Base-by-base conservation (phyloP, 768 basidiomycete genomes). In the Rhizopogon roseolus region DNA sequence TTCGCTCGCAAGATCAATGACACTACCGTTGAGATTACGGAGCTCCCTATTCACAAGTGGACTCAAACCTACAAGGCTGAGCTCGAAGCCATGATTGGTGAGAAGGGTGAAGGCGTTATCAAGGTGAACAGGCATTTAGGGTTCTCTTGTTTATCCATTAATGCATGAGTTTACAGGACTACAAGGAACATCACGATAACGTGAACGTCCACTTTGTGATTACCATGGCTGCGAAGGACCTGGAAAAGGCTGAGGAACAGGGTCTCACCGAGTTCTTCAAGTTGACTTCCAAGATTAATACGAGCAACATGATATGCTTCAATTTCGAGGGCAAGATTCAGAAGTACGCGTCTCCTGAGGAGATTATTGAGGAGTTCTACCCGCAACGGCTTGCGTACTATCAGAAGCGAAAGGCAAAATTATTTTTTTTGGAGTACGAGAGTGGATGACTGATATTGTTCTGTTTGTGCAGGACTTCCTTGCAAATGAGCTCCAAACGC, bases 231-330 rank as follows among this genome's bases (percentile, higher is more conserved):
- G 81, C 86, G 43, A 88, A 87, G 58, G 86, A 87, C 55, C 80
- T 97, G 58, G 80, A 89, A 60, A 90, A 90, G 68, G 93, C 93
- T 2, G 93, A 96, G 66, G 79, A 81, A 56, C 92, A 97, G 65
- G 96, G 96, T 3, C 73, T 99, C 32, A 62, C 85, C 32, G 95
- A 97, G 68, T 90, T 83, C 67, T 98, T 99, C 85, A 96, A 93
- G 71, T 74, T 98, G 57, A 84, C 84, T 13, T 71, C 79, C 44
- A 90, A 94, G 68, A 72, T 99, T 68, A 88, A 79, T 68, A 97
- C 93, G 14, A 81, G 83, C 66, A 99, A 99, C 74, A 98, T 99
- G 97, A 97, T 98, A 16, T 94, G 93, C 71, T 99, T 99, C 69
- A 96, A 99, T 70, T 81, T 90, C 56, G 90, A 95, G 16, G 88